Conservation (phyloP, 345 rosid species). For the Brassica nigra region DNA sequence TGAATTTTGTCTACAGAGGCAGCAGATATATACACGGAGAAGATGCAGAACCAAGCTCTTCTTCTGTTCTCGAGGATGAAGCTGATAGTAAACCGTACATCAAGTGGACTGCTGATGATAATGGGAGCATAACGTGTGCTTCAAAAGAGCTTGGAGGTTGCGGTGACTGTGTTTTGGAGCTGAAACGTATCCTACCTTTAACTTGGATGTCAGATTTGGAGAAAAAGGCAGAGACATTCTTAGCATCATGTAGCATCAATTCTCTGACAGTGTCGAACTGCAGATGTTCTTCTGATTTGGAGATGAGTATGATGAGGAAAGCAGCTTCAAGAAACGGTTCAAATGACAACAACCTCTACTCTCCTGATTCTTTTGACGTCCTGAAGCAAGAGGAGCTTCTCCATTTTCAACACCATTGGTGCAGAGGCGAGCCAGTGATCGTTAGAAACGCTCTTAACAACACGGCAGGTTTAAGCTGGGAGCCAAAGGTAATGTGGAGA, state of each 20-base stretch:
- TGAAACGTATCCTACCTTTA: constrained; percentile 62
- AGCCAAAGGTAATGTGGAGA: constrained; percentile 96
- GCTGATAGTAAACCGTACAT: constrained; percentile 9
- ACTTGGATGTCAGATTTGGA: constrained; percentile 61
- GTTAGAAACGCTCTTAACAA: constrained; percentile 63
- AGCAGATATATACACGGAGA: constrained; percentile 76
- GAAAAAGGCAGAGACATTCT: constrained; percentile 42
- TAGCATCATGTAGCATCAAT: constrained; percentile 30
- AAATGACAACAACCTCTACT: constrained; percentile 63
- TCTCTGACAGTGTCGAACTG: constrained; percentile 18
- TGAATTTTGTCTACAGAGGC: constrained; percentile 55
- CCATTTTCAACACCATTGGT: constrained; percentile 70
- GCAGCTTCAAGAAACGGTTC: constrained; percentile 59
- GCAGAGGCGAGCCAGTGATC: constrained; percentile 82
- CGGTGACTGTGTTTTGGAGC: constrained; percentile 62
- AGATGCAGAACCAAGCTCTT: constrained; percentile 45
- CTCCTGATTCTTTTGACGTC: constrained; percentile 52
- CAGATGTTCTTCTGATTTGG: constrained; percentile 32
- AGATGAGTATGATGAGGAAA: constrained; percentile 34
- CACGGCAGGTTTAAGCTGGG: constrained; percentile 83
- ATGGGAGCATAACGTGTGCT: constrained; percentile 70
- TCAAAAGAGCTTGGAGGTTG: constrained; percentile 76
- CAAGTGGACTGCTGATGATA: constrained; percentile 53
- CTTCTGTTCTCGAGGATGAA: constrained; percentile 25
- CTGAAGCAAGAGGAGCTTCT: constrained; percentile 48